Conservation (phyloP, 2,329 filamentous ascomycete species). For the Chaetomiaceae sp. region DNA sequence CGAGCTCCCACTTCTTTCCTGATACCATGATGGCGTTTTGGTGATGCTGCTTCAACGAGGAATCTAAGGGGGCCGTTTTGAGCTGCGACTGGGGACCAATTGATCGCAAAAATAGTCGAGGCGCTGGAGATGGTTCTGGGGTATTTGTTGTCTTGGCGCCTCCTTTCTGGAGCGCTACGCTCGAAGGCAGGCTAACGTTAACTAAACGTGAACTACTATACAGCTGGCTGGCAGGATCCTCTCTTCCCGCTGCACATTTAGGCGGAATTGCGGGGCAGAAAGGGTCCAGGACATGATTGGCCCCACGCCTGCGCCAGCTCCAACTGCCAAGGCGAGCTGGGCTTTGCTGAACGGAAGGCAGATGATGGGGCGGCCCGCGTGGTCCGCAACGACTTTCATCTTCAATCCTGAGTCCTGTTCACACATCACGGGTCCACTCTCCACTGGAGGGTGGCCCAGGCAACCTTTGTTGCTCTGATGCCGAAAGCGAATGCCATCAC, state of each 20-base stretch:
- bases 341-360: no score
- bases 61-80: background rate
- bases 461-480: slow-evolving; percentile 13
- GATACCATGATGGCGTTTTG: slow-evolving; percentile 25
- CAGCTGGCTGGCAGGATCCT: background rate
- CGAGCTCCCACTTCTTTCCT: slow-evolving; percentile 47
- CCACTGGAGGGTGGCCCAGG: background rate
- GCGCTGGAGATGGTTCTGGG: background rate
- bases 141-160: slow-evolving; percentile 8
- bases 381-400: background rate
- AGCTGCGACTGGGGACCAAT: background rate
- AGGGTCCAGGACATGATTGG: background rate
- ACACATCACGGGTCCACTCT: background rate
- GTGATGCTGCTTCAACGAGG: background rate
- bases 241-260: slow-evolving; percentile 11
- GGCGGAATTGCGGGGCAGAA: slow-evolving; percentile 21
- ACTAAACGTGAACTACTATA: no score
- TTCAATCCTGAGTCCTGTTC: background rate
- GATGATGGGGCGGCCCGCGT: background rate
- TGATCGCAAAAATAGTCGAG: background rate
- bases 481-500: no score
- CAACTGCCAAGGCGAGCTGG: background rate
- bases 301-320: background rate
- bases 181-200: no score
- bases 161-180: slow-evolving; percentile 3